Conservation (phyloP, 164 flowering plant genomes). For the Dillenia suffruticosa region DNA sequence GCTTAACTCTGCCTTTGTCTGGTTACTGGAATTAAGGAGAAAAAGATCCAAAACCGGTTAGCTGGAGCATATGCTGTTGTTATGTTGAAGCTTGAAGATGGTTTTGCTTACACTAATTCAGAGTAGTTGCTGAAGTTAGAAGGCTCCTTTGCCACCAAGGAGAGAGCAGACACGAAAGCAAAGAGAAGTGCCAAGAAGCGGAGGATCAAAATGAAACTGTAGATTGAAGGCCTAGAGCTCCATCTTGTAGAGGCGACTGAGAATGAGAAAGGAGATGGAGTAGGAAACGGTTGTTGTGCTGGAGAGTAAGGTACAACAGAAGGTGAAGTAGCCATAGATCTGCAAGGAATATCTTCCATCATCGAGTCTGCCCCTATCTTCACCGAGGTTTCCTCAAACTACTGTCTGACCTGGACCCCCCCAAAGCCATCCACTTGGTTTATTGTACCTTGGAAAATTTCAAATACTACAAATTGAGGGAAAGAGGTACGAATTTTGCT, state of each 20-base stretch:
- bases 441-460: too few species aligned
- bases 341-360: constrained; percentile 6
- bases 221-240: constrained; percentile 27
- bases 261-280: constrained; percentile 41
- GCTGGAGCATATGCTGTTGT: too few species aligned
- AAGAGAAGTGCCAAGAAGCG: constrained; percentile 31
- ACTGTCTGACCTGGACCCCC: too few species aligned
- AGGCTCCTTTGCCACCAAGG: constrained; percentile 14
- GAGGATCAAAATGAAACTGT: constrained; percentile 21
- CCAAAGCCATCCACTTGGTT: too few species aligned
- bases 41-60: too few species aligned
- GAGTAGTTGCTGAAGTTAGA: constrained; percentile 22
- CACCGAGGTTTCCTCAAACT: constrained; percentile 4
- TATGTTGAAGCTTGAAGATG: not conserved
- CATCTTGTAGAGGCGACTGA: constrained; percentile 29
- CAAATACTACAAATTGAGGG: too few species aligned
- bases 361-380: constrained; percentile 2
- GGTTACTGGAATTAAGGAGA: too few species aligned
- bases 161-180: constrained; percentile 38
- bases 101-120: constrained; percentile 32
- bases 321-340: constrained; percentile 22
- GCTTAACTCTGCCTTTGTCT: too few species aligned
- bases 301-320: constrained; percentile 16
- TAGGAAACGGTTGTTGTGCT: constrained; percentile 25
- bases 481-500: too few species aligned